Base-by-base conservation (phyloP, 179 eudicot genomes). In the Corrigiola litoralis region DNA sequence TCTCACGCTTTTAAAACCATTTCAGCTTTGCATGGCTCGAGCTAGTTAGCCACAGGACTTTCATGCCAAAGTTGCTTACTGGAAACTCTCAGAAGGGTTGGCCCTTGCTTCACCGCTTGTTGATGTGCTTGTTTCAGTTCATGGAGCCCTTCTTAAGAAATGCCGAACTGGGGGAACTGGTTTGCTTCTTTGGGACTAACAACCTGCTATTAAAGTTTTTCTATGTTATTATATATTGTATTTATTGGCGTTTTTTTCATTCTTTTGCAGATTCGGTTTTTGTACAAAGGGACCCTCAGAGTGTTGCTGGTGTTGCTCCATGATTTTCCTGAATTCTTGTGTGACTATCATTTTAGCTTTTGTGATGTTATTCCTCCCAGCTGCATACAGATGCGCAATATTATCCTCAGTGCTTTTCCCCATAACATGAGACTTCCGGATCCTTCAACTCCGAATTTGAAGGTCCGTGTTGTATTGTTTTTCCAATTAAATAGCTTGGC, bases 331-430 rank as follows among this genome's bases (percentile, higher is more conserved):
- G 96, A 88, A 73, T 95, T 95, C 67, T 80, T 95, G 72, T 95
- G 96, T 33, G 95, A 91, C 76, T 91, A 88, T 80, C 99, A 95
- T 82, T 95, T 95, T 74, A 91, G 97, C 70, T 95, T 91, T 71
- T 95, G 99, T 72, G 96, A 95, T 82, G 96, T 95, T 42, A 95
- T 95, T 54, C 99, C 97, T 59, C 89, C 92, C 18, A 95, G 99
- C 67, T 95, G 99, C 79, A 91, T 95, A 63, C 99, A 95, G 73
- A 91, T 95, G 99, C 85, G 99, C 32, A 95, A 91, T 79, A 87
- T 95, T 65, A 85, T 95, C 60, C 92, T 95, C 34, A 91, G 97
- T 48, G 99, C 99, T 69, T 88, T 86, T 79, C 99, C 99, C 34
- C 92, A 88, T 72, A 91, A 88, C 67, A 86, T 95, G 99, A 91